These are phyloP conservation scores for Calycina marina DNA, from an alignment of 2,329 filamentous ascomycete genomes.

Conservation along the genomic window DNA sequence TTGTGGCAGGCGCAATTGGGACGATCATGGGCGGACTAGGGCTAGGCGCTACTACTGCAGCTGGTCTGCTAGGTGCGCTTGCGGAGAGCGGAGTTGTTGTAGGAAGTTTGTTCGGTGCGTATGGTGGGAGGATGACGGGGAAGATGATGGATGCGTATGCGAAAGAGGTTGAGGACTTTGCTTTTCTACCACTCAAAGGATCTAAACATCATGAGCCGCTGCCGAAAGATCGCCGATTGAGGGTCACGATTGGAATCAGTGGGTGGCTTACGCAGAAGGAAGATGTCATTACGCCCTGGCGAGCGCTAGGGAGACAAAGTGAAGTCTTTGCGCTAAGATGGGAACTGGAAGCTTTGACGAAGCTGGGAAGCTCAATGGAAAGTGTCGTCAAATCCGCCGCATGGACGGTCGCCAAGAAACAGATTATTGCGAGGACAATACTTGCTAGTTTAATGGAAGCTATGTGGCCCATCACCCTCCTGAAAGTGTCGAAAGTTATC, in stretches of 20 bases:
- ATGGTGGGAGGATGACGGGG: slow-evolving; percentile 66
- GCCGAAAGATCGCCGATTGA: slow-evolving; percentile 50
- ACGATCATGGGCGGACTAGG: slow-evolving; percentile 65
- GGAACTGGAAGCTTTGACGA: slow-evolving; percentile 65
- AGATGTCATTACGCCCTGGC: slow-evolving; percentile 67
- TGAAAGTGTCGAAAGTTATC: slow-evolving; percentile 52
- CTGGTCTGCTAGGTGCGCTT: slow-evolving; percentile 64
- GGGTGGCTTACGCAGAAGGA: slow-evolving; percentile 66
- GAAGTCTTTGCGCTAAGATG: slow-evolving; percentile 77
- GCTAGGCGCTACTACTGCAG: slow-evolving; percentile 58
- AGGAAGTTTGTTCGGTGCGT: slow-evolving; percentile 83
- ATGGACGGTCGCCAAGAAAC: slow-evolving; percentile 58
- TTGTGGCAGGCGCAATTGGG: slow-evolving; percentile 68
- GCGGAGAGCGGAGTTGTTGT: slow-evolving; percentile 68
- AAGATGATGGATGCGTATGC: slow-evolving; percentile 83
- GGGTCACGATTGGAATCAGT: slow-evolving; percentile 69
- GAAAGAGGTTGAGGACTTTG: slow-evolving; percentile 78
- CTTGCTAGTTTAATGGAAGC: slow-evolving; percentile 54
- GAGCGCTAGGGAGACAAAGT: slow-evolving; percentile 52
- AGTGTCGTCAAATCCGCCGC: slow-evolving; percentile 65
- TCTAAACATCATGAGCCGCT: slow-evolving; percentile 29
- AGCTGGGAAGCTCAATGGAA: slow-evolving; percentile 64
- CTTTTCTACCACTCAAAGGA: slow-evolving; percentile 59
- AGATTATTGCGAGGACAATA: slow-evolving; percentile 47
- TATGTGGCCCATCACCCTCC: slow-evolving; percentile 53